Evolutionary conservation across 371 early-diverging fungal species (phyloP).

Genomic region (Mucor indicus): DNA sequence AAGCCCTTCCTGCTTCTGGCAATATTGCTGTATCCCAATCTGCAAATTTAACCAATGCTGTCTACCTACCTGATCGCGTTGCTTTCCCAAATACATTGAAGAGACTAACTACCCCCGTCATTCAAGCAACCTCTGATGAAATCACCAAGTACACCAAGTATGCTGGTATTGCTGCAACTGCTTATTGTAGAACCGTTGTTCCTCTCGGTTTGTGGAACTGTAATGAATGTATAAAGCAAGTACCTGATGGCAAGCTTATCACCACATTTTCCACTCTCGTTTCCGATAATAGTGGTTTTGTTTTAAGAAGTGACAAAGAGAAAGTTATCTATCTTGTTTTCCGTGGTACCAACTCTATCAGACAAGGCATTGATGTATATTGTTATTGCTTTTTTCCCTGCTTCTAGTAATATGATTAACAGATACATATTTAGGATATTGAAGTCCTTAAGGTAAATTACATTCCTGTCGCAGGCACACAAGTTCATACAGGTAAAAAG

Average conservation of each 20-base stretch:
- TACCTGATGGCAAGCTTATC: constrained; percentile 22
- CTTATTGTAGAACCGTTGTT: constrained; percentile 17
- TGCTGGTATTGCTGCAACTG: constrained; percentile 18
- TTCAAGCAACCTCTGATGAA: constrained; percentile 3
- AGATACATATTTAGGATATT: neutral
- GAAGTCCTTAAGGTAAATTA: constrained; percentile 2
- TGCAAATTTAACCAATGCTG: no score
- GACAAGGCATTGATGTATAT: constrained; percentile 11
- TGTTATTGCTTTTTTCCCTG: neutral
- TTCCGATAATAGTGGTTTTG: constrained; percentile 16
- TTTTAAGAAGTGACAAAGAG: constrained; percentile 16
- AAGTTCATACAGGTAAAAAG: constrained; percentile 24
- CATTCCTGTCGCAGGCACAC: constrained; percentile 20
- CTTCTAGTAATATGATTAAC: neutral
- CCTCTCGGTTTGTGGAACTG: constrained; percentile 19
- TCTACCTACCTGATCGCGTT: no score
- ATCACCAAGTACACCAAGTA: constrained; percentile 4
- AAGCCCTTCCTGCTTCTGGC: no score
- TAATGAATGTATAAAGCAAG: constrained; percentile 8
- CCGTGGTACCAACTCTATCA: constrained; percentile 19
- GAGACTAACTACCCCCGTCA: neutral
- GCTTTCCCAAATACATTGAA: no score
- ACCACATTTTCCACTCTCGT: constrained; percentile 9
- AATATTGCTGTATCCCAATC: no score
- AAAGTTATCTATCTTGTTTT: constrained; percentile 22